Evolutionary conservation across 352 stramenopile genomes (phyloP).

Genomic region (Globisporangium heterothallicum): DNA sequence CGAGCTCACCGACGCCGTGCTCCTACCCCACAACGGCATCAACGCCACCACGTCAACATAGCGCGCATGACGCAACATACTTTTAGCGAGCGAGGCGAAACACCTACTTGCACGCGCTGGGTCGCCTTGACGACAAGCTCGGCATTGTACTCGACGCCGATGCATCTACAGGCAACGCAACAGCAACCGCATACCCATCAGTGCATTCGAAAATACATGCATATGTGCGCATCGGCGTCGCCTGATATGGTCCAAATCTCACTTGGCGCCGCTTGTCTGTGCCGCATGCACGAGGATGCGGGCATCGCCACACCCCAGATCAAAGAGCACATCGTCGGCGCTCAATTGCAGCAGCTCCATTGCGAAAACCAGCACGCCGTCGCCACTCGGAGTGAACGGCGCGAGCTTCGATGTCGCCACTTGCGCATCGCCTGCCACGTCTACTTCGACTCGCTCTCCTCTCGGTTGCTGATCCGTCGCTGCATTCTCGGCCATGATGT

Average conservation of each 20-base stretch:
- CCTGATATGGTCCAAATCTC: no score
- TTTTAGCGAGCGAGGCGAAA: no score
- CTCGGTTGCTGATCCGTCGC: no score
- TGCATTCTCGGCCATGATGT: neutral
- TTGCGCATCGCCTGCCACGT: slow-evolving; percentile 19
- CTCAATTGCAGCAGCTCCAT: slow-evolving; percentile 60
- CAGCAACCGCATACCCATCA: neutral
- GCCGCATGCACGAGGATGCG: slow-evolving; percentile 65
- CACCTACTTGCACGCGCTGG: slow-evolving; percentile 37
- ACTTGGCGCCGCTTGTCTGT: slow-evolving; percentile 36
- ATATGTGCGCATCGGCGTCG: neutral
- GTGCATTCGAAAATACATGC: neutral
- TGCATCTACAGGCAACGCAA: slow-evolving; percentile 27
- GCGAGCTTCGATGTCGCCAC: slow-evolving; percentile 49
- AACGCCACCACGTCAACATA: no score
- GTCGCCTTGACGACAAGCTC: slow-evolving; percentile 45
- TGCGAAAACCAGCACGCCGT: slow-evolving; percentile 53
- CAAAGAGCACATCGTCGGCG: slow-evolving; percentile 53
- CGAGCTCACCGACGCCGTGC: slow-evolving; percentile 28
- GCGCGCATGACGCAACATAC: no score
- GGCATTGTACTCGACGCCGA: slow-evolving; percentile 78
- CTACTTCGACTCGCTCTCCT: neutral
- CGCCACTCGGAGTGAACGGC: slow-evolving; percentile 73
- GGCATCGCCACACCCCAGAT: slow-evolving; percentile 76
- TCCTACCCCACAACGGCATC: slow-evolving; percentile 21